These are phyloP conservation scores for Pseudoturritis turrita DNA, from an alignment of 345 rosid genomes.

Conservation along the genomic window DNA sequence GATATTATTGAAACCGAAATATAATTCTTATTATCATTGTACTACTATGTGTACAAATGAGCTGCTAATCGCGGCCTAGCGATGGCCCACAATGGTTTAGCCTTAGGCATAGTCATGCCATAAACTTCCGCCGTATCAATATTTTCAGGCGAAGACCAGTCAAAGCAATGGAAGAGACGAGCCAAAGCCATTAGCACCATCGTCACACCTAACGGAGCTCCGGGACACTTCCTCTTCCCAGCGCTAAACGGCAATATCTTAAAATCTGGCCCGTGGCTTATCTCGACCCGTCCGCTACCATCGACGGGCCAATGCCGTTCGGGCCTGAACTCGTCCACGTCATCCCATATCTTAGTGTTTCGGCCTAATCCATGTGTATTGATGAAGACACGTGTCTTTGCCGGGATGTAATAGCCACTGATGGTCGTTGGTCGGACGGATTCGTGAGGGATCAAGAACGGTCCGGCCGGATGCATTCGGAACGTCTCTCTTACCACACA, in stretches of 20 bases:
- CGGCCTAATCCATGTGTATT: conserved; percentile 90
- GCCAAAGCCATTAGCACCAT: conserved; percentile 86
- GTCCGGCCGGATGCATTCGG: conserved; percentile 96
- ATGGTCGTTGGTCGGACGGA: conserved; percentile 62
- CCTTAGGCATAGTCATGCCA: conserved; percentile 98
- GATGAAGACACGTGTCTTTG: conserved; percentile 81
- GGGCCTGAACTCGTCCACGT: conserved; percentile 70
- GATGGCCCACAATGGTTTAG: conserved; percentile 54
- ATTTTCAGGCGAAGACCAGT: conserved; percentile 60
- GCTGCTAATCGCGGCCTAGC: conserved; percentile 59
- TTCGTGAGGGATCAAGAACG: conserved; percentile 87
- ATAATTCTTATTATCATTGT: background rate
- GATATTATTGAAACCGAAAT: background rate
- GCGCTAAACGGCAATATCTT: conserved; percentile 88
- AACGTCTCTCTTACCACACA: conserved; percentile 94
- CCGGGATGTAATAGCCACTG: conserved; percentile 72
- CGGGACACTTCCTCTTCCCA: conserved; percentile 88
- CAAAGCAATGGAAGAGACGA: conserved; percentile 77
- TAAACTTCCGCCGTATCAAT: conserved; percentile 66
- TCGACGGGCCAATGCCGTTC: conserved; percentile 68
- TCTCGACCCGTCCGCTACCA: conserved; percentile 66
- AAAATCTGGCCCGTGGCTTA: conserved; percentile 87
- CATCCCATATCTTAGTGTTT: conserved; percentile 61
- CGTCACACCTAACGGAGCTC: conserved; percentile 85
- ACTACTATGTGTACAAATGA: conserved; percentile 45